A percentile compares a stretch with the other conserved stretches of the same genome.
Conservation (phyloP, 2,329 filamentous ascomycete genomes). For the Pleurostoma richardsiae region DNA sequence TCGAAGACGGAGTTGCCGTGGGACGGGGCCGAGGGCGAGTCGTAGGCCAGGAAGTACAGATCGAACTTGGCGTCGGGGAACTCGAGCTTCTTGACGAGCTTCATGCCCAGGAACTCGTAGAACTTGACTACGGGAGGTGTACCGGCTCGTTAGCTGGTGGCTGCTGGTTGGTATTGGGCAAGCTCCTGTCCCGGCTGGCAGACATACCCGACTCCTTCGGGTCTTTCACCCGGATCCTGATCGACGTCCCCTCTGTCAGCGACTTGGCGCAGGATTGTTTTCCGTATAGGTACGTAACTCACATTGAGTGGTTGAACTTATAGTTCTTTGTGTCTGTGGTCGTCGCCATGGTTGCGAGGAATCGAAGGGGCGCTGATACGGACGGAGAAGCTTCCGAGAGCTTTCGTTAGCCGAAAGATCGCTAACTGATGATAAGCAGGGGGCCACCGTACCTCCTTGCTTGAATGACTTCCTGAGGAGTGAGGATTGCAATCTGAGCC, state of each 20-base stretch:
- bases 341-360: conserved; percentile 53
- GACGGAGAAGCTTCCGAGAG: neutral
- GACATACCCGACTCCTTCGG: conserved; percentile 67
- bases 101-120: conserved; percentile 90
- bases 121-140: conserved; percentile 62
- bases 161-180: neutral
- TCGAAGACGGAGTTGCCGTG: conserved; percentile 68
- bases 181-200: neutral
- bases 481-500: conserved; percentile 18
- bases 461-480: conserved; percentile 14
- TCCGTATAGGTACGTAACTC: conserved; percentile 15
- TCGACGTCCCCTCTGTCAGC: no score
- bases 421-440: neutral
- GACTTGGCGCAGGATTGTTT: no score
- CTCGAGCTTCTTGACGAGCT: conserved; percentile 71
- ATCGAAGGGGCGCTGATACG: conserved; percentile 7
- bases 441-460: conserved; percentile 1
- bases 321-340: conserved; percentile 73
- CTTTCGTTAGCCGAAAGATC: neutral
- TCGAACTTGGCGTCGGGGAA: conserved; percentile 90
- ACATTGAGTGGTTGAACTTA: conserved; percentile 88
- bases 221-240: conserved; percentile 89
- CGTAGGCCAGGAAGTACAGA: conserved; percentile 91
- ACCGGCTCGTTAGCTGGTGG: no score
- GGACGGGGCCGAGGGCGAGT: conserved; percentile 70